Percentiles rank a stretch among this genome's conserved stretches.
phyloP scores from a whole-genome alignment of 768 basidiomycete genomes.

The Boletus subparvulus region DNA sequence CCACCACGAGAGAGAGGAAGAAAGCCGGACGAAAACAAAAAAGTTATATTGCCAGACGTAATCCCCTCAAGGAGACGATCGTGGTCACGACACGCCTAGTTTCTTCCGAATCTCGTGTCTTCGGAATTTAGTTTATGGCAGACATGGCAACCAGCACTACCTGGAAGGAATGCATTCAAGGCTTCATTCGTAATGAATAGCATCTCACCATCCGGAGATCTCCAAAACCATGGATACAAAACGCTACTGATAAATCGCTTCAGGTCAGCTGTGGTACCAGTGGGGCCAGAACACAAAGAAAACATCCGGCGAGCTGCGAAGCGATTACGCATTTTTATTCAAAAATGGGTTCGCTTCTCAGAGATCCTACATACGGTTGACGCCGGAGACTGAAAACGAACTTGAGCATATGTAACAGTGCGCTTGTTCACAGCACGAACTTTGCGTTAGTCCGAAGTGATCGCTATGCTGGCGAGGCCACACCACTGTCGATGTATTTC shows the following conservation, averaged over 20 bases:
- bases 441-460: constrained; percentile 4
- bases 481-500: constrained; percentile 21
- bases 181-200: constrained; percentile 4
- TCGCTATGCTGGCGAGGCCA: constrained; percentile 21
- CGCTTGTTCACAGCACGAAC: background rate
- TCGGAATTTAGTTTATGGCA: constrained; percentile 9
- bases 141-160: constrained; percentile 4
- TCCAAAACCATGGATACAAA: background rate
- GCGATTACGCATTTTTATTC: constrained; percentile 1
- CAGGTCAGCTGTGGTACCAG: background rate
- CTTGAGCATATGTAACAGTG: background rate
- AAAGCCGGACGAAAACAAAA: constrained; percentile 6
- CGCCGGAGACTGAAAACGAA: background rate
- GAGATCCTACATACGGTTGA: background rate
- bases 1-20: background rate
- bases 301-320: background rate
- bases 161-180: constrained; percentile 13
- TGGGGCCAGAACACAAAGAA: background rate
- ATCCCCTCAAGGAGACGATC: constrained; percentile 4
- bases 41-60: constrained; percentile 25
- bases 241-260: background rate
- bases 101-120: background rate
- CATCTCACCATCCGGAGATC: constrained; percentile 11
- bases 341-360: background rate
- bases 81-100: background rate